Conservation (phyloP, 352 stramenopile genomes). For the Phytophthora citricola region DNA sequence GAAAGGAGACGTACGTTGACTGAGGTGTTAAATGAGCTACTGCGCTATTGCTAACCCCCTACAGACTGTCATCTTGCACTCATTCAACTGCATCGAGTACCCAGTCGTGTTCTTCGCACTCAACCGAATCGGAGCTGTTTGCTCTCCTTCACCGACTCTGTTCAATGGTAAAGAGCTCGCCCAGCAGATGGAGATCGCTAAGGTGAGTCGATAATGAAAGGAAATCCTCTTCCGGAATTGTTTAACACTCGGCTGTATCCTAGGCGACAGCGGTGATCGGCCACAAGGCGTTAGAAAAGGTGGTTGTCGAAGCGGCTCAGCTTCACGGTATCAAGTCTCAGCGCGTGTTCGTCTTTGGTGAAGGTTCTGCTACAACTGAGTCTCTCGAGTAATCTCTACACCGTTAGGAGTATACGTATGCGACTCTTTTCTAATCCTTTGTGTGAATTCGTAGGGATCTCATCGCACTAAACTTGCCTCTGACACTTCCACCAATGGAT, state of each 20-base stretch:
- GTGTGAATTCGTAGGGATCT: conserved; percentile 13
- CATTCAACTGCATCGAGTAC: conserved; percentile 1
- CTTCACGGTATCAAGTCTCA: conserved; percentile 7
- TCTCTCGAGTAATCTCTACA: conserved; percentile 12
- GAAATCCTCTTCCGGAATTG: too few species aligned
- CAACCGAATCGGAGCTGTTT: not conserved
- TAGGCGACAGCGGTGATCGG: conserved; percentile 25
- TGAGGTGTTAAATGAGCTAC: not conserved
- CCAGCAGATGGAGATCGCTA: conserved; percentile 1
- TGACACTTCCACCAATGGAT: conserved; percentile 35
- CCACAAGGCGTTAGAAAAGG: conserved; percentile 11
- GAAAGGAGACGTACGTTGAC: not conserved
- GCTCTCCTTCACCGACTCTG: not conserved
- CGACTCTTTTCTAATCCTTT: not conserved
- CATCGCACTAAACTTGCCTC: conserved; percentile 26
- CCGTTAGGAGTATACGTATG: not conserved
- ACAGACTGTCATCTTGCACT: not conserved
- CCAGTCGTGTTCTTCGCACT: not conserved
- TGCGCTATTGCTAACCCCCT: not conserved
- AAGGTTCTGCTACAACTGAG: conserved; percentile 3
- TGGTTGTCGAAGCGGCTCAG: conserved; percentile 21
- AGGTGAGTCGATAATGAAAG: not conserved
- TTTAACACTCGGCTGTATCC: not conserved
- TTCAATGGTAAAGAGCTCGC: not conserved
- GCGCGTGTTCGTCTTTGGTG: conserved; percentile 26